Conservation (phyloP, 1,284 basidiomycete genomes). For the Cystobasidium pallidum region DNA sequence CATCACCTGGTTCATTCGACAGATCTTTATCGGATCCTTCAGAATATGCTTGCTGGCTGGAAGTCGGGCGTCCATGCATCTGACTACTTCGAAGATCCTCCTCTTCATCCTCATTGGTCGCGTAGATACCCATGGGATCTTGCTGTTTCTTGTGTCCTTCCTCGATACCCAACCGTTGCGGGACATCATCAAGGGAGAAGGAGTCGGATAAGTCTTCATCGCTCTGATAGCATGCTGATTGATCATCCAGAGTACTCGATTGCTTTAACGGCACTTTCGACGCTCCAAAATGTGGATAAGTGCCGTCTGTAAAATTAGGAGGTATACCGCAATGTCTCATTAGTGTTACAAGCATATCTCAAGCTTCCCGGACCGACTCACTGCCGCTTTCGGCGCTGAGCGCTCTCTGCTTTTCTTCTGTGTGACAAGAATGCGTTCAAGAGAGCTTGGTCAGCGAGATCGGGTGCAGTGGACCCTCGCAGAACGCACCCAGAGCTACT, state of each 20-base stretch:
- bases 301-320: constrained; percentile 4
- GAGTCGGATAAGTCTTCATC: constrained; percentile 2
- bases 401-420: background rate
- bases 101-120: background rate
- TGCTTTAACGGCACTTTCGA: constrained; percentile 10
- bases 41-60: background rate
- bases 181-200: constrained; percentile 1
- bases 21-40: background rate
- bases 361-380: background rate
- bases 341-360: background rate
- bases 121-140: background rate
- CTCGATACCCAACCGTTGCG: background rate
- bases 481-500: constrained; percentile 7
- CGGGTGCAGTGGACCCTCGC: background rate
- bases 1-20: background rate
- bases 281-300: constrained; percentile 39
- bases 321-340: background rate
- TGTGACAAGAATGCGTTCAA: background rate
- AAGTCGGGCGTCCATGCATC: background rate
- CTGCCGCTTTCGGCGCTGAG: background rate
- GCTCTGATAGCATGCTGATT: background rate
- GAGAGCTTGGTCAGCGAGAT: background rate
- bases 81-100: constrained; percentile 16
- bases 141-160: background rate
- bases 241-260: background rate